These are phyloP conservation scores for Termitomyces sp. DNA, from an alignment of 768 basidiomycete species.

Conservation along the genomic window DNA sequence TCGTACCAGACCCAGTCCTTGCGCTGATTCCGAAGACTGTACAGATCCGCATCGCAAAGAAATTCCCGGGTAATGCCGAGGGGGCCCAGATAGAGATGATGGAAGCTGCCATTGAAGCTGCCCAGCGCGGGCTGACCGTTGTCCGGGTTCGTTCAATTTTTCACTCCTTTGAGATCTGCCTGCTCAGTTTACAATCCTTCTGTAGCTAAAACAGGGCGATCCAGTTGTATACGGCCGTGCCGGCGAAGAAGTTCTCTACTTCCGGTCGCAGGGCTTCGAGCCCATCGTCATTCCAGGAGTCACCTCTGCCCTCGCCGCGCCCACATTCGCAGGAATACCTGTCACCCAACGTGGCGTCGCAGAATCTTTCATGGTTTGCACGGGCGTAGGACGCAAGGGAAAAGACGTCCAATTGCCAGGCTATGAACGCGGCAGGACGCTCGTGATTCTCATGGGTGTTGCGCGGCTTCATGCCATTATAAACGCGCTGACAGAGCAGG, in stretches of 20 bases:
- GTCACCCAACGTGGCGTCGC: conserved; percentile 95
- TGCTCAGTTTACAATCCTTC: not conserved
- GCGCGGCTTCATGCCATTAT: conserved; percentile 76
- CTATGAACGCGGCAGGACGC: conserved; percentile 75
- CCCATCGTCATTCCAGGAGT: conserved; percentile 87
- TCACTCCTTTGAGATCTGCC: not conserved
- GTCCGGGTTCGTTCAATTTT: conserved; percentile 58
- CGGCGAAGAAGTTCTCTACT: conserved; percentile 92
- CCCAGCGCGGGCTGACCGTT: conserved; percentile 72
- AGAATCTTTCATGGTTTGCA: conserved; percentile 85
- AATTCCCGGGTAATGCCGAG: conserved; percentile 97
- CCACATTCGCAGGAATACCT: conserved; percentile 85
- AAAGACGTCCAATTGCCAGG: conserved; percentile 80
- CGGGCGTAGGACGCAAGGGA: conserved; percentile 87
- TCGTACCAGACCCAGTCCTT: conserved; percentile 87
- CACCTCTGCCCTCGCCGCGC: conserved; percentile 84
- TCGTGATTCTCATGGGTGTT: conserved; percentile 93
- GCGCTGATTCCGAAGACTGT: conserved; percentile 70
- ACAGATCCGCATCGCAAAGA: conserved; percentile 84
- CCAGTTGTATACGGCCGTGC: conserved; percentile 92
- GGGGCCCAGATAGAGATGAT: conserved; percentile 94
- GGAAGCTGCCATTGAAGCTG: conserved; percentile 84
- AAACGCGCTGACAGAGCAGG: conserved; percentile 39
- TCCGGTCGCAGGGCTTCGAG: conserved; percentile 81
- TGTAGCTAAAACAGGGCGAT: conserved; percentile 95